A percentile compares a stretch with the other conserved stretches of the same genome.
phyloP scores from a whole-genome alignment of 306 rosid genomes.

The Prunus dulcis region DNA sequence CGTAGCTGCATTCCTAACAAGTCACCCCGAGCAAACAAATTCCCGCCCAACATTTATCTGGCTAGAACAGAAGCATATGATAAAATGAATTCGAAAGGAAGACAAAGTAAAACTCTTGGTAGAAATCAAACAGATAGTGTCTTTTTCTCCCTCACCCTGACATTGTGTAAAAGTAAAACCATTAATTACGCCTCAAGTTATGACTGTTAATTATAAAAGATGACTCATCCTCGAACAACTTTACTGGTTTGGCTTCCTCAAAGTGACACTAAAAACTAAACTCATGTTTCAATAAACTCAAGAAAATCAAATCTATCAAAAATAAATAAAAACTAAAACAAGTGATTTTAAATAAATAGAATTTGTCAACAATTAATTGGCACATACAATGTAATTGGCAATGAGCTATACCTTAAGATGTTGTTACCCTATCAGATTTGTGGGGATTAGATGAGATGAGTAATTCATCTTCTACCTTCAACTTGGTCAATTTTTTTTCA shows the following conservation, averaged over 20 bases:
- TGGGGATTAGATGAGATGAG: too few relatives aligned
- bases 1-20: conserved; percentile 66
- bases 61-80: conserved; percentile 43
- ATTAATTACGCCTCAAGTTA: not conserved
- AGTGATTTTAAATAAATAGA: not conserved
- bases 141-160: not conserved
- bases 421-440: too few relatives aligned
- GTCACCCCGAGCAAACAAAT: conserved; percentile 78
- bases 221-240: not conserved
- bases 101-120: not conserved
- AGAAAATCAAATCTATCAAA: not conserved
- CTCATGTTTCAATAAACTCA: not conserved
- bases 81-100: conserved; percentile 10
- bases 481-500: too few relatives aligned
- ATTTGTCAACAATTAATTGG: not conserved
- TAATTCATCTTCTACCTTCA: too few relatives aligned
- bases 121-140: not conserved
- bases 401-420: conserved; percentile 31
- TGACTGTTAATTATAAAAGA: not conserved
- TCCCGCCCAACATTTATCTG: conserved; percentile 91
- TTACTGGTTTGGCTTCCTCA: not conserved
- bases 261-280: not conserved
- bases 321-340: not conserved
- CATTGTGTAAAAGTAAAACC: not conserved
- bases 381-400: conserved; percentile 47